phyloP scores from a whole-genome alignment of 73 alveolate species.

The Paramecium pentaurelia region DNA sequence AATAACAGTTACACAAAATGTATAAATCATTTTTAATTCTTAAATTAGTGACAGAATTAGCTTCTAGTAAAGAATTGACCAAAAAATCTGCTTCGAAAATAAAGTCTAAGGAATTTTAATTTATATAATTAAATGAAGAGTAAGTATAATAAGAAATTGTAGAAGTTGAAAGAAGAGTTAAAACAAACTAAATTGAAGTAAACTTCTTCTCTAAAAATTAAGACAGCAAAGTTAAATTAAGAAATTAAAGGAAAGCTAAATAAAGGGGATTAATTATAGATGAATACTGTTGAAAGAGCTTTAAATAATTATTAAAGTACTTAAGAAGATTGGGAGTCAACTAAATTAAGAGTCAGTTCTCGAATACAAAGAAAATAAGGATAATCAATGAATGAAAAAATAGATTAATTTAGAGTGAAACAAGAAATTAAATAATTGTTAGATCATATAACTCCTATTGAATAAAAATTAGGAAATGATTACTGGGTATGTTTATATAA shows the following conservation, averaged over 20 bases:
- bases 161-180: background rate
- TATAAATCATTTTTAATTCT: background rate
- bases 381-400: background rate
- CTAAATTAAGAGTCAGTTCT: background rate
- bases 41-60: background rate
- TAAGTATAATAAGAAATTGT: background rate
- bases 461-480: background rate
- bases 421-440: background rate
- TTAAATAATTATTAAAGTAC: background rate
- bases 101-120: background rate
- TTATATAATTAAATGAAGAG: background rate
- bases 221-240: background rate
- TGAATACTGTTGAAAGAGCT: background rate
- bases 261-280: background rate
- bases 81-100: background rate
- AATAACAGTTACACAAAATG: background rate
- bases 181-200: background rate
- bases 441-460: background rate
- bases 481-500: background rate
- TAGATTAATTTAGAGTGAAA: conserved; percentile 15
- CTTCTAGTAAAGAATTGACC: background rate
- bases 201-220: background rate
- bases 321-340: background rate
- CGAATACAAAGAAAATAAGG: background rate
- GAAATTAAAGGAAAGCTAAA: background rate